Base-by-base conservation (phyloP, 2,329 filamentous ascomycete genomes). In the Pseudopyricularia javanii region DNA sequence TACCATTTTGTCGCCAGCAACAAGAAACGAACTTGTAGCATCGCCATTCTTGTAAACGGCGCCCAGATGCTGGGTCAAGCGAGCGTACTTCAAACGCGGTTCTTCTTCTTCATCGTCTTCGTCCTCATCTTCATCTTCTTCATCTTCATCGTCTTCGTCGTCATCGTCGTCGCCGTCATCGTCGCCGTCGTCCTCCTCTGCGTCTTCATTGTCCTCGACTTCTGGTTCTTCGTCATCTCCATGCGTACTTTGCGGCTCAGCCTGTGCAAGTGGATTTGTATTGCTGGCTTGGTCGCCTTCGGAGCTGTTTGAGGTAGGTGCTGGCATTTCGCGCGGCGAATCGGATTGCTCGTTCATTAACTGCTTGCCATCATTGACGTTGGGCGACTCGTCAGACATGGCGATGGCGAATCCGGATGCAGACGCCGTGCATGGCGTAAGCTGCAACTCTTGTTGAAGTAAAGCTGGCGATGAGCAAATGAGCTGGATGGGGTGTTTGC, bases 1-100 rank as follows among this genome's bases (percentile, higher is more conserved):
- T 75, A 91, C 88, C 91, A 97, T 95, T 73, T 97, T 97, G 74
- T 98, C 91, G 51, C 91, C 91, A 40, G 87, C 87, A 50, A 95
- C 88, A 50, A 94, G 71, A 65, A 95, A 95, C 8, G 88, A 75
- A 68, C 91, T 96, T 26, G 91, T 96, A 60, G 90, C 88, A 76
- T 98, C 93, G 60, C 89, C 91, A 71, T 95, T 95, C 54, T 90
- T 84, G 71, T 98, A 98, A 33, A 96, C 80, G 45, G 85, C 74
- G 26, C 79, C 82, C 56, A 98, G 72, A 61, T 85, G 84, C 56
- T 83, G 85, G 7, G 93, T 97, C 59, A 97, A 71, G 49, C 89
- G 85, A 50, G 85, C 86, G 66, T 96, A 96, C 69, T 98, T 98
- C 61, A 98, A 79, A 63, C 85, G 86, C 28, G 93, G 94, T 68